A percentile compares a stretch with the other conserved stretches of the same genome.
Evolutionary conservation across 2,329 filamentous ascomycete species (phyloP).

Genomic region (Ophiostoma sp.): DNA sequence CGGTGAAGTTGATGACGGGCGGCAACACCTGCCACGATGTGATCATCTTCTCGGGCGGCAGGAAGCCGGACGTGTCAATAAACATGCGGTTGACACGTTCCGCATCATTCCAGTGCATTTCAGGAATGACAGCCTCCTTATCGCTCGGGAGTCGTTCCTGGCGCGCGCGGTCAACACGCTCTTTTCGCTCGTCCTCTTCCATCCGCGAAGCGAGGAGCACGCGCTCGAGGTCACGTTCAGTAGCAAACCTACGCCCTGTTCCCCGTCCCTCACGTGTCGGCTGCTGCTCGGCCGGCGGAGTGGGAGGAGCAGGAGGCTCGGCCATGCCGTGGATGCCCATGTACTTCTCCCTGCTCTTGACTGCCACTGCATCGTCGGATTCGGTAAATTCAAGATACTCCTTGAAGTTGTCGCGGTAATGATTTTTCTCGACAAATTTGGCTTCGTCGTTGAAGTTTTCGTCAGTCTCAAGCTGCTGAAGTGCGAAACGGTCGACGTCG

Average conservation of each 20-base stretch:
- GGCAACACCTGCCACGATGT: constrained; percentile 67
- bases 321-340: constrained; percentile 37
- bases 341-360: constrained; percentile 53
- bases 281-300: constrained; percentile 42
- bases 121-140: constrained; percentile 69
- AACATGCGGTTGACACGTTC: constrained; percentile 56
- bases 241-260: constrained; percentile 55
- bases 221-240: constrained; percentile 67
- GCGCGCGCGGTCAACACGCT: constrained; percentile 59
- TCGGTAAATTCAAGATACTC: constrained; percentile 52
- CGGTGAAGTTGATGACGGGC: constrained; percentile 67
- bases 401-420: constrained; percentile 47
- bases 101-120: constrained; percentile 60
- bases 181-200: constrained; percentile 64
- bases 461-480: constrained; percentile 42
- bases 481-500: constrained; percentile 43
- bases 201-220: constrained; percentile 66
- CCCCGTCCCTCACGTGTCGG: constrained; percentile 53
- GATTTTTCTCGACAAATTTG: constrained; percentile 38
- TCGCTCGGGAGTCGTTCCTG: constrained; percentile 68
- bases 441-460: constrained; percentile 36
- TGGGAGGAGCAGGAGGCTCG: constrained; percentile 34
- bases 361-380: constrained; percentile 50
- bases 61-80: constrained; percentile 59
- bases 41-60: constrained; percentile 62